Conservation (phyloP, 2,329 filamentous ascomycete species). For the Colletotrichum cuscutae region DNA sequence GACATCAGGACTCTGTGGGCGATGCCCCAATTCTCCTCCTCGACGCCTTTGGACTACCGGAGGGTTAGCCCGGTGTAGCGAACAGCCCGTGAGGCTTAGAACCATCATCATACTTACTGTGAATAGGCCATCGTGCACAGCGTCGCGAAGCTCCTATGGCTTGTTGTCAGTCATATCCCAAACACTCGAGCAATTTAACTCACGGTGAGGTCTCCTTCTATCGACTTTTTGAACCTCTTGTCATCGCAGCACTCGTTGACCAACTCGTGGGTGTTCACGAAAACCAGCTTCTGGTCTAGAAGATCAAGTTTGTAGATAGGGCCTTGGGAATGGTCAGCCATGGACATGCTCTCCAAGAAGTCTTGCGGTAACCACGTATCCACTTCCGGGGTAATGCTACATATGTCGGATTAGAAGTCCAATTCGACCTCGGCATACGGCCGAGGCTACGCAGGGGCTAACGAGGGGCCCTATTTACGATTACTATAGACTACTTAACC, state of each 20-base stretch:
- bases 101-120: slow-evolving; percentile 15
- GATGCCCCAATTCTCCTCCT: slow-evolving; percentile 48
- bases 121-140: slow-evolving; percentile 52
- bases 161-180: neutral
- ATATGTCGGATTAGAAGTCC: no score
- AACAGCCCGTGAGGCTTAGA: no score
- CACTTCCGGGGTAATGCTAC: slow-evolving; percentile 22
- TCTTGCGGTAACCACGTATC: neutral
- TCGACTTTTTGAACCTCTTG: slow-evolving; percentile 69
- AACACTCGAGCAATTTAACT: rapidly evolving
- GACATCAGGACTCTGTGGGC: slow-evolving; percentile 74
- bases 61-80: neutral
- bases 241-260: slow-evolving; percentile 74
- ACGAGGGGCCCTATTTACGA: no score
- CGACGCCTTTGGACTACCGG: slow-evolving; percentile 1
- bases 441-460: no score
- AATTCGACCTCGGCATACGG: no score
- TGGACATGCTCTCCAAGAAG: neutral
- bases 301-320: slow-evolving; percentile 68
- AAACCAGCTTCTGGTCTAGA: slow-evolving; percentile 55
- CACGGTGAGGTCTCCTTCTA: slow-evolving; percentile 56
- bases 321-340: slow-evolving; percentile 48
- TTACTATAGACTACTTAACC: no score
- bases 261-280: slow-evolving; percentile 64
- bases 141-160: slow-evolving; percentile 64